phyloP scores from a whole-genome alignment of 345 rosid genomes.

The Barbarea vulgaris region DNA sequence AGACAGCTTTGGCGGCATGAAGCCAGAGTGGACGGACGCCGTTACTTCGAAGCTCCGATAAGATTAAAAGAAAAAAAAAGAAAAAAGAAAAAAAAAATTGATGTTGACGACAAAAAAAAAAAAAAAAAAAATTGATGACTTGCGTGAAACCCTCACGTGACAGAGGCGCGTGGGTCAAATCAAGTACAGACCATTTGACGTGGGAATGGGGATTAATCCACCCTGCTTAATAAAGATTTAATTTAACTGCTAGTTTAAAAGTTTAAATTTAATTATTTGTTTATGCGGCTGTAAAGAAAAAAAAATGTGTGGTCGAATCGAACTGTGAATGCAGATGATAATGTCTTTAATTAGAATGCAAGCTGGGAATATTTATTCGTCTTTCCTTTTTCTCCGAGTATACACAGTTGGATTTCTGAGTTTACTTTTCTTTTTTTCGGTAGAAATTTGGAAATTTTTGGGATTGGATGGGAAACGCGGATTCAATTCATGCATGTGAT shows the following conservation, averaged over 20 bases:
- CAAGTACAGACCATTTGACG: conserved; percentile 23
- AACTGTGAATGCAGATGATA: conserved; percentile 26
- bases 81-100: neutral
- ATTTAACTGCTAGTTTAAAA: neutral
- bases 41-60: conserved; percentile 12
- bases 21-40: conserved; percentile 27
- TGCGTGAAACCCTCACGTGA: conserved; percentile 19
- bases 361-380: conserved; percentile 34
- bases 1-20: conserved; percentile 38
- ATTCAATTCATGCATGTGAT: conserved; percentile 37
- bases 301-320: conserved; percentile 18
- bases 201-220: conserved; percentile 15
- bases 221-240: conserved; percentile 3
- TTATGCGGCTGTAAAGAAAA: conserved; percentile 33
- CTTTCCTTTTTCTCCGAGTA: conserved; percentile 28
- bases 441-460: neutral
- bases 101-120: no score
- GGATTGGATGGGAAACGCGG: conserved; percentile 27
- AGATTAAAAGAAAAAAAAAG: neutral
- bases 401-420: conserved; percentile 39
- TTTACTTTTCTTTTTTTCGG: neutral
- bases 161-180: conserved; percentile 26
- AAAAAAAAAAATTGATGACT: neutral
- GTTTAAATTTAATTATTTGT: neutral
- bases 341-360: conserved; percentile 36